These are phyloP conservation scores for Lactarius trivialis DNA, from an alignment of 768 basidiomycete genomes.

Conservation along the genomic window DNA sequence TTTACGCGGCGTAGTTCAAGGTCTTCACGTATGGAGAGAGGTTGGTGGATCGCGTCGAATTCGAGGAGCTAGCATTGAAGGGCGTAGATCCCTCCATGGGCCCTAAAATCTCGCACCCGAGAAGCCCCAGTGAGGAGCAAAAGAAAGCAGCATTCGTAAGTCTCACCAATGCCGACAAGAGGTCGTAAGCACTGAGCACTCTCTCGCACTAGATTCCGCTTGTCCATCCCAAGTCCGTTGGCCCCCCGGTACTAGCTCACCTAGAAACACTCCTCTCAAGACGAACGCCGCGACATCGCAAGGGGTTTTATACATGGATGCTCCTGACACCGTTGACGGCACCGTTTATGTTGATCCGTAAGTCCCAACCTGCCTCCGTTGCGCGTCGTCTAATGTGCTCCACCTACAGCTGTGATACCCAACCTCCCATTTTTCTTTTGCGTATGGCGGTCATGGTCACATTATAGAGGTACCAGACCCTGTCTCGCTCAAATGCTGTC, in stretches of 20 bases:
- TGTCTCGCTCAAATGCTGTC: not conserved
- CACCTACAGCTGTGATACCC: slow-evolving; percentile 59
- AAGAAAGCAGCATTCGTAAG: slow-evolving; percentile 14
- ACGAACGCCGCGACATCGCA: slow-evolving; percentile 57
- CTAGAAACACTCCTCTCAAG: slow-evolving; percentile 45
- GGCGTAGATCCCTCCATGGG: slow-evolving; percentile 64
- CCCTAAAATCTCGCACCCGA: slow-evolving; percentile 31
- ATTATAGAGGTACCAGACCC: slow-evolving; percentile 55
- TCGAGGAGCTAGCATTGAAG: slow-evolving; percentile 74
- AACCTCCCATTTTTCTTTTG: slow-evolving; percentile 86
- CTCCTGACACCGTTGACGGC: slow-evolving; percentile 60
- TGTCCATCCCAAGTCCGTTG: slow-evolving; percentile 43
- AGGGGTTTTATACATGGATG: slow-evolving; percentile 63
- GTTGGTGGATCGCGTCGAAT: slow-evolving; percentile 64
- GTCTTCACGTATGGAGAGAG: slow-evolving; percentile 60
- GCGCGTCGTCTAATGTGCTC: not conserved
- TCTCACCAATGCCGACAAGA: not conserved
- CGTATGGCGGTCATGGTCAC: slow-evolving; percentile 79
- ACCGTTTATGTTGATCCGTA: slow-evolving; percentile 75
- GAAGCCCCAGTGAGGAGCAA: slow-evolving; percentile 18
- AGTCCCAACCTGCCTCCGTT: slow-evolving; percentile 26
- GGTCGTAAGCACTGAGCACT: not conserved
- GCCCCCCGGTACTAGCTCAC: slow-evolving; percentile 36
- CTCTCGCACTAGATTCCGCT: slow-evolving; percentile 43
- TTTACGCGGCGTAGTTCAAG: slow-evolving; percentile 40